Base-by-base conservation (phyloP, 257 asterid genomes). In the Parsonsia alboflavescens region DNA sequence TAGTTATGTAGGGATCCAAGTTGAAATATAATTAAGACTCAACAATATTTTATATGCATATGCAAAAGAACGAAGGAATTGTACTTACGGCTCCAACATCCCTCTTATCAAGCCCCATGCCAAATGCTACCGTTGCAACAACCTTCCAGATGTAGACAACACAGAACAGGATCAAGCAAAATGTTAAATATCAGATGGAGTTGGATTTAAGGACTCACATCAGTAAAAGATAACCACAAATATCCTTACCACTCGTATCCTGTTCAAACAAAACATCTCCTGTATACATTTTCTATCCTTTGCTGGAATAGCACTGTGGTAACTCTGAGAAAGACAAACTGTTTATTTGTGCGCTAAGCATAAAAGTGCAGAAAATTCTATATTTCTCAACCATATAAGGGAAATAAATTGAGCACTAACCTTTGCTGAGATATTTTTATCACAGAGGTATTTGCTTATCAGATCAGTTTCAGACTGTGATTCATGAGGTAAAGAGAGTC, bases 41-140 rank as follows among this genome's bases (percentile, higher is more conserved):
- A 24, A 19, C 10, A 17, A 12, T 57, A 52, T 3, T 71, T 50
- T 13, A 44, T 28, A 72, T 2, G 9, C 1, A 22, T 36, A 1
- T 46, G 28, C 42, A n/a, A 76, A 58, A 67, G 58, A 73, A 71
- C 70, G 63, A 39, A 80, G 73, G 62, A 71, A 69, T 22, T 56
- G 72, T 75, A 72, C 97, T 89, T 89, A 94, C 99, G 73, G 98
- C 99, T 79, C 95, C 98, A 84, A 94, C 89, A 72, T 94, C 98
- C 63, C 90, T 89, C 87, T 94, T 94, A 80, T 94, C 93, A 77
- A 94, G 98, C 72, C 99, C 99, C 99, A 94, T 92, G 81, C 99
- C 98, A 17, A 94, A 94, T 80, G 99, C 98, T 58, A 94, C 99
- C 41, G 99, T 94, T 75, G 99, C 99, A 80, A 94, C 99, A 85